Evolutionary conservation across 169 alveolate genomes (phyloP), one percentile per base, ranked within the genome.

Genomic region (Eimeria sp.): DNA sequence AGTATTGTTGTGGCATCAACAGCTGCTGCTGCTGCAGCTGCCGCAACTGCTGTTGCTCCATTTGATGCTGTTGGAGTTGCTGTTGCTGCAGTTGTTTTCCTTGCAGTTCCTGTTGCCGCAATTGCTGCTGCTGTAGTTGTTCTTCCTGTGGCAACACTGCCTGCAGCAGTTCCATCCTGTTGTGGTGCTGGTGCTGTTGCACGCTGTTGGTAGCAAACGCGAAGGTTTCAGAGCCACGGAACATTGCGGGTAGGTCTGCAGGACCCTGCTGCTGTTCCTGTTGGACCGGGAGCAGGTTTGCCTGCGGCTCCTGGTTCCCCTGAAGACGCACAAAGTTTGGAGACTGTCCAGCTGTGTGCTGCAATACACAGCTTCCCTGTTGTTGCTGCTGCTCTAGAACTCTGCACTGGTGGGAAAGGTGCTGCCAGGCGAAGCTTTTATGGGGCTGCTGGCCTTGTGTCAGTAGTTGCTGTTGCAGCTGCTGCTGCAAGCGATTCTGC

Each of bases 1-100:
- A 82, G 47, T 82, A 82, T 11, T n/a, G 90, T 40, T 82, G 90
- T 72, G 90, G 90, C 90, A 49, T 47, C 90, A 49, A 72, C 90
- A 54, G 65, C 72, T 51, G 90, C 72, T 82, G 72, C 61, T 75
- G 86, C 63, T 11, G 72, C 27, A 47, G 89, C 89, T 65, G 43
- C 75, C 7, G 10, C 90, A 51, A 72, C 54, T 18, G 65, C 72
- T 82, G 90, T 27, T 51, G 90, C 16, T 75, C 63, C 63, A 25
- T 47, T 27, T 47, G 90, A 70, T 51, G 90, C 30, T 51, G 90
- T 51, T 70, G 78, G 25, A 30, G 45, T 13, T 70, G 78, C 78
- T 47, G 90, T 20, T 51, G 90, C 27, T 49, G 90, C 45, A 10
- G 89, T 5, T 45, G 67, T 47, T 78, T 65, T 45, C 1, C 47